Percentiles rank a stretch among this genome's conserved stretches.
Conservation (phyloP, 352 stramenopile species). For the Phytopythium cucurbitacearum region DNA sequence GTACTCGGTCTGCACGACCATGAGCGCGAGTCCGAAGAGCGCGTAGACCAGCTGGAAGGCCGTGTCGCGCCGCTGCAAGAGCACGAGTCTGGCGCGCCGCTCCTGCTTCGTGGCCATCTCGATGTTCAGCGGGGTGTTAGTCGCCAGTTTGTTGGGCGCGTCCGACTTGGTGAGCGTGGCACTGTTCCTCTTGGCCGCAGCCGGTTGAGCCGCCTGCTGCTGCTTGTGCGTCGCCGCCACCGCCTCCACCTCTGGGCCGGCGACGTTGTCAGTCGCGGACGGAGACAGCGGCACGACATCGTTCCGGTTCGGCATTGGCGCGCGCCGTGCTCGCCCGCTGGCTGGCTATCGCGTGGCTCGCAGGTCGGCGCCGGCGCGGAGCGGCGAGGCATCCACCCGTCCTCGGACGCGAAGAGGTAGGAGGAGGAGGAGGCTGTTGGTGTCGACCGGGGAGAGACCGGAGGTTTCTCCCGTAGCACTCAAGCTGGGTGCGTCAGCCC, state of each 20-base stretch:
- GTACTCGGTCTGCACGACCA: slow-evolving; percentile 77
- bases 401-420: no score
- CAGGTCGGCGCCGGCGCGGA: background rate
- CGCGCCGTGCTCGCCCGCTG: background rate
- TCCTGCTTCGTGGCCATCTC: slow-evolving; percentile 44
- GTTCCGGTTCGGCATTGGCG: slow-evolving; percentile 47
- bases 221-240: slow-evolving; percentile 5
- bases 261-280: slow-evolving; percentile 5
- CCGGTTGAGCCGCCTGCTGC: background rate
- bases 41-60: slow-evolving; percentile 70
- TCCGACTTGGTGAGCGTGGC: slow-evolving; percentile 8
- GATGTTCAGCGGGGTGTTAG: slow-evolving; percentile 23
- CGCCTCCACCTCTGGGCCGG: slow-evolving; percentile 10
- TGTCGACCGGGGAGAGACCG: background rate
- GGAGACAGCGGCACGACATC: slow-evolving; percentile 51
- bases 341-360: background rate
- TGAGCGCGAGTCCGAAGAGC: slow-evolving; percentile 59
- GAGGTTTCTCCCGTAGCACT: slow-evolving; percentile 3
- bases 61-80: slow-evolving; percentile 37
- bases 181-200: background rate
- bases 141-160: slow-evolving; percentile 7
- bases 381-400: no score
- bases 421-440: no score
- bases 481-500: no score
- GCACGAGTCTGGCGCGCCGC: slow-evolving; percentile 43